Evolutionary conservation across 2,329 filamentous ascomycete genomes (phyloP), one percentile per base, ranked within the genome.

Genomic region (Hymenoscyphus occultus): DNA sequence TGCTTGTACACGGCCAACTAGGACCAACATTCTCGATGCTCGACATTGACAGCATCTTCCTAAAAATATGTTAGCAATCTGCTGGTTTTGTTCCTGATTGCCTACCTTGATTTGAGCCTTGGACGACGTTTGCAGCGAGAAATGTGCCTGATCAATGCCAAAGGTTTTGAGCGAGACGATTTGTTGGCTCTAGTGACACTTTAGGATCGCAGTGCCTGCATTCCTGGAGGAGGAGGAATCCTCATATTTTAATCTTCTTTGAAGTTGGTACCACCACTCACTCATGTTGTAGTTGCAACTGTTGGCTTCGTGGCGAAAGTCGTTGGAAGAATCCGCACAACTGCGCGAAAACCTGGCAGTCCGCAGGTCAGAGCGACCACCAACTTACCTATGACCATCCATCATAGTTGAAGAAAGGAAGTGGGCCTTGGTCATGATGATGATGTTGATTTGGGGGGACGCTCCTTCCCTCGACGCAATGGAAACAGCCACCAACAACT

Each of bases 171-270:
- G 45, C 45, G 12, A n/a, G n/a, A 4, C 22, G n/a, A n/a, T 51
- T 51, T 22, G n/a, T 51, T 51, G 45, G 45, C 22, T 51, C 45
- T n/a, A 51, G n/a, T 48, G n/a, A n/a, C 42, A 48, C n/a, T n/a
- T 51, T 51, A 12, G 45, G 19, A 28, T 12, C 19, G 3, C 9
- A 2, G 1, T 28, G 19, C 7, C 5, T 22, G 19, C 45, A 51
- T 51, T 51, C 45, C 45, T 51, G n/a, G n/a, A 51, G 45, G 45
- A 28, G n/a, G 45, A 19, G 45, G 1, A 12, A 51, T n/a, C n/a
- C 19, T 22, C 45, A 28, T 51, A 51, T 28, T 51, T 51, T 10
- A 51, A n/a, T 22, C 9, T 19, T 22, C 5, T 22, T 51, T 51
- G 45, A 51, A 12, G 19, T 5, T 51, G 45, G 45, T 22, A 19